phyloP scores from a whole-genome alignment of 805 yeast genomes.

The Maudiozyma saulgeensis region DNA sequence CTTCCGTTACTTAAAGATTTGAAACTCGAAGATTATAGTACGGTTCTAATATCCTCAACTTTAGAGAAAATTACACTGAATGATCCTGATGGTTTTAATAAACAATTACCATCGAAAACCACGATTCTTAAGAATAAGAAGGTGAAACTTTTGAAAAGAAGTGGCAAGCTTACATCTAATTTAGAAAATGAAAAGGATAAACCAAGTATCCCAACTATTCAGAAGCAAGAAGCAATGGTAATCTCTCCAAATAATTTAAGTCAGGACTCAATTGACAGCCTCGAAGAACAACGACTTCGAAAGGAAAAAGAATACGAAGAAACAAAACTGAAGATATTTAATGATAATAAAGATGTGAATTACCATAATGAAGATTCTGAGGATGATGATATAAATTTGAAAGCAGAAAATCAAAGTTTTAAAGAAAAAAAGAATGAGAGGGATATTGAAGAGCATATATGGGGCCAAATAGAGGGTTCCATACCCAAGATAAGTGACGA shows the following conservation, averaged over 20 bases:
- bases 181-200: too few relatives aligned
- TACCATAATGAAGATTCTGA: conserved; percentile 6
- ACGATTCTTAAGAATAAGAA: neutral
- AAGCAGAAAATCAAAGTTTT: neutral
- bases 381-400: neutral
- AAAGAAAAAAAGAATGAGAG: neutral
- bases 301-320: conserved; percentile 37
- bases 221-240: too few relatives aligned
- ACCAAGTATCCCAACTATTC: too few relatives aligned
- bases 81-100: neutral
- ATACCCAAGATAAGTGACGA: neutral
- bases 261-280: neutral
- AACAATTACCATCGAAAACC: neutral
- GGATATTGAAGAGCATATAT: neutral
- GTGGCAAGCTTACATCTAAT: neutral
- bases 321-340: conserved; percentile 33
- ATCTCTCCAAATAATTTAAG: neutral
- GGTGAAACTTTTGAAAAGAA: neutral
- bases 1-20: conserved; percentile 15
- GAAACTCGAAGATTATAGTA: conserved; percentile 4
- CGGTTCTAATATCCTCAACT: neutral
- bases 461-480: neutral
- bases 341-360: conserved; percentile 24
- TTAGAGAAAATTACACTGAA: neutral
- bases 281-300: conserved; percentile 17